These are phyloP conservation scores for Benincasa hispida DNA, from an alignment of 306 rosid species.

Conservation along the genomic window DNA sequence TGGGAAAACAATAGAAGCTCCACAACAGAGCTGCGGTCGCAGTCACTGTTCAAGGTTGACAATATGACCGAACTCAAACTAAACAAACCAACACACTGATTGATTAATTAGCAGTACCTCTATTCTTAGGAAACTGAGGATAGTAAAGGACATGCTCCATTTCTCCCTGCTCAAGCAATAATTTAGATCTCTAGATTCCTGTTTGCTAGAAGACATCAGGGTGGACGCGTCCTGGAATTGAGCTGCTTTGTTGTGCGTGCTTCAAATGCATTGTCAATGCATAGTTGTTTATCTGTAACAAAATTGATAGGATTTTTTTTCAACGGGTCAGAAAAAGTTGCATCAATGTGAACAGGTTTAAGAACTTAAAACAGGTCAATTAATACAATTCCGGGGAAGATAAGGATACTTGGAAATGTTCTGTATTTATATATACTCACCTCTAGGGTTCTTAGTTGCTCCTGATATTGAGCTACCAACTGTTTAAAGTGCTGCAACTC, in stretches of 20 bases:
- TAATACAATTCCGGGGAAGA: no score
- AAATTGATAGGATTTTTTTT: not conserved
- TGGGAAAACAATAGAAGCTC: not conserved
- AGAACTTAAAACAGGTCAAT: not conserved
- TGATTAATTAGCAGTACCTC: no score
- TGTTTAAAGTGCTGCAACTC: conserved; percentile 76
- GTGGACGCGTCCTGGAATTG: conserved; percentile 62
- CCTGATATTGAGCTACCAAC: conserved; percentile 72
- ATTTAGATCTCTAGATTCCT: not conserved
- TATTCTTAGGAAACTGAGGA: no score
- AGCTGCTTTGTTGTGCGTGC: conserved; percentile 77
- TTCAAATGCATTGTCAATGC: conserved; percentile 85
- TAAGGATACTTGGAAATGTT: not conserved
- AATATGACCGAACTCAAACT: no score
- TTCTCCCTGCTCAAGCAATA: not conserved
- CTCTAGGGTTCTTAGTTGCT: conserved; percentile 77
- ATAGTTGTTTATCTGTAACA: conserved; percentile 64
- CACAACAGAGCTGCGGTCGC: not conserved
- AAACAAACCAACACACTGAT: no score
- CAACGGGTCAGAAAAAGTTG: not conserved
- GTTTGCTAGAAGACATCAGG: conserved; percentile 67
- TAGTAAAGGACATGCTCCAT: no score
- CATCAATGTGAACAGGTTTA: not conserved
- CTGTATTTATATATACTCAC: conserved; percentile 22
- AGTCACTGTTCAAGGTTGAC: no score